Evolutionary conservation across 2,329 filamentous ascomycete species (phyloP).

Genomic region (Nemania diffusa): DNA sequence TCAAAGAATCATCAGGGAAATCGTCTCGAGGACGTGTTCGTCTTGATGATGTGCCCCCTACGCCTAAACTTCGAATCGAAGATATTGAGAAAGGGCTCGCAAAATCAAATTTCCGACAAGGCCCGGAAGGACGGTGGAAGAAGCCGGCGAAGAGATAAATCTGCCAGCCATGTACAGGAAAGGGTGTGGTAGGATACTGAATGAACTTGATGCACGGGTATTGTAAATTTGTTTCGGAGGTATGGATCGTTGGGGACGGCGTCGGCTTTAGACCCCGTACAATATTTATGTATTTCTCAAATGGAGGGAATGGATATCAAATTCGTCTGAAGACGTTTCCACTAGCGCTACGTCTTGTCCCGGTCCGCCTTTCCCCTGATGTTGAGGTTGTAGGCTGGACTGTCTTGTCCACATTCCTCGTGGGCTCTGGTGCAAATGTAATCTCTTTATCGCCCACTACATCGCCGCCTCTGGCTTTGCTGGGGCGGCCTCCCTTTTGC

Average conservation of each 20-base stretch:
- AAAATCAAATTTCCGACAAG: conserved; percentile 45
- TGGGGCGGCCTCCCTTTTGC: conserved; percentile 60
- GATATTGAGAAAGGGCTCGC: conserved; percentile 69
- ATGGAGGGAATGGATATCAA: conserved; percentile 64
- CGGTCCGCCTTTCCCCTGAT: conserved; percentile 47
- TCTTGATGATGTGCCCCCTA: conserved; percentile 69
- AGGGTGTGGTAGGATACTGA: background rate
- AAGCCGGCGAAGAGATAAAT: conserved; percentile 47
- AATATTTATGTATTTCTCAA: conserved; percentile 21
- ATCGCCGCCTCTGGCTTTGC: conserved; percentile 59
- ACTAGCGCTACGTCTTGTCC: conserved; percentile 75
- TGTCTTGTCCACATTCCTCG: conserved; percentile 56
- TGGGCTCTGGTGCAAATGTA: conserved; percentile 74
- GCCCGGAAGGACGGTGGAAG: conserved; percentile 43
- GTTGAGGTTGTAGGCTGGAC: conserved; percentile 37
- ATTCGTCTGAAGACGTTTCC: conserved; percentile 72
- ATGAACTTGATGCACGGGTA: conserved; percentile 16
- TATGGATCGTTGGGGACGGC: conserved; percentile 19
- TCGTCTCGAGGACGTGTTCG: conserved; percentile 56
- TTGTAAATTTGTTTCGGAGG: conserved; percentile 18
- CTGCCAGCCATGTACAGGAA: background rate
- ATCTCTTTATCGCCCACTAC: conserved; percentile 73
- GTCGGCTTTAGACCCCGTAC: conserved; percentile 18
- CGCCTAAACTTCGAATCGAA: conserved; percentile 62
- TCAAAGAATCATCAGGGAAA: conserved; percentile 56